Conservation (phyloP, 2,329 filamentous ascomycete species). For the Ceratocystis papillata region DNA sequence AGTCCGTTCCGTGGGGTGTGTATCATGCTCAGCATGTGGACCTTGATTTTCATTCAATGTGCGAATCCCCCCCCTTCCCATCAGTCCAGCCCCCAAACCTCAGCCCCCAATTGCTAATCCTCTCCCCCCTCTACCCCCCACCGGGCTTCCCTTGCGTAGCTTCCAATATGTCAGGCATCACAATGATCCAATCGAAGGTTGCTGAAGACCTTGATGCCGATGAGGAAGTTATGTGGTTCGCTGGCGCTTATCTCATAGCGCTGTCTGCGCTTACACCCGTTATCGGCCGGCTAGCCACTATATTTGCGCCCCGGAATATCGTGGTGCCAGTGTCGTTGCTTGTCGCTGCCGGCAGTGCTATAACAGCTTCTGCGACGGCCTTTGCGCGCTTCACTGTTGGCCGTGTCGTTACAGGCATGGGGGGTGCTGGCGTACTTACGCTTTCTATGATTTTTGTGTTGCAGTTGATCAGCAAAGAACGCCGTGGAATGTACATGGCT, state of each 20-base stretch:
- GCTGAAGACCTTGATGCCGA: slow-evolving; percentile 66
- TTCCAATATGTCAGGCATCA: slow-evolving; percentile 68
- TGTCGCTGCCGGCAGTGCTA: slow-evolving; percentile 50
- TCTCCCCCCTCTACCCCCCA: background rate
- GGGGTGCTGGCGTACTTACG: slow-evolving; percentile 61
- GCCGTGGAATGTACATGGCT: slow-evolving; percentile 63
- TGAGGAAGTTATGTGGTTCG: slow-evolving; percentile 67
- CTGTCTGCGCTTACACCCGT: slow-evolving; percentile 57
- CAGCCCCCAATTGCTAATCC: background rate
- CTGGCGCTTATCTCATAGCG: slow-evolving; percentile 58
- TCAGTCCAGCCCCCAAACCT: background rate
- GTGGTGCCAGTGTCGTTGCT: slow-evolving; percentile 50
- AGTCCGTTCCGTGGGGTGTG: background rate
- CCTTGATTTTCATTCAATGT: slow-evolving; percentile 23
- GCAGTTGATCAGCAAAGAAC: slow-evolving; percentile 57
- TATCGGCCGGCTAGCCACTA: slow-evolving; percentile 58
- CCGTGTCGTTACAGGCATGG: slow-evolving; percentile 55
- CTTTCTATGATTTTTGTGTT: slow-evolving; percentile 65
- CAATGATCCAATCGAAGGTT: slow-evolving; percentile 67
- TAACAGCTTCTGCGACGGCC: slow-evolving; percentile 51
- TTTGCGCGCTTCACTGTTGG: slow-evolving; percentile 58
- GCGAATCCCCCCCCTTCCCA: background rate
- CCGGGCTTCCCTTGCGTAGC: slow-evolving; percentile 30
- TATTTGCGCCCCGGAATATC: slow-evolving; percentile 59
- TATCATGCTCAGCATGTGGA: slow-evolving; percentile 19